Conservation (phyloP, 2,329 filamentous ascomycete genomes). For the Chrysosporium queenslandicum region DNA sequence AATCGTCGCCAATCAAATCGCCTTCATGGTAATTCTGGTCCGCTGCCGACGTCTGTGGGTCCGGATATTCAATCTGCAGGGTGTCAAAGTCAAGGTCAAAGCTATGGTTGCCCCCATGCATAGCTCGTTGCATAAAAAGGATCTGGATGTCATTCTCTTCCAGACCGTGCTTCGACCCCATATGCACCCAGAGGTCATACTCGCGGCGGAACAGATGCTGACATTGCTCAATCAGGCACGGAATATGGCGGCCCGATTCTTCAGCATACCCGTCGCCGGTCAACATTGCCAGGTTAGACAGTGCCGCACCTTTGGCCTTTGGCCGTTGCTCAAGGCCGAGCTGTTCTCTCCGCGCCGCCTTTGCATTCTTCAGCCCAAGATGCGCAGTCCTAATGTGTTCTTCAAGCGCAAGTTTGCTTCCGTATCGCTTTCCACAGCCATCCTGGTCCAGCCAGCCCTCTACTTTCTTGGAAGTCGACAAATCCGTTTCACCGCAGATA, state of each 20-base stretch:
- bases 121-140: conserved; percentile 33
- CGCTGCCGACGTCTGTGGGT: not conserved
- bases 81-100: conserved; percentile 14
- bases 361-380: conserved; percentile 48
- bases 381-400: conserved; percentile 79
- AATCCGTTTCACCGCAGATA: conserved; percentile 62
- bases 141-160: conserved; percentile 33
- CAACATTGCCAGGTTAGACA: conserved; percentile 39
- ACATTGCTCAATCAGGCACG: conserved; percentile 44
- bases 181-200: conserved; percentile 49
- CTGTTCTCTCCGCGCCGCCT: conserved; percentile 31
- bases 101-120: conserved; percentile 25
- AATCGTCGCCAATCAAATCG: not conserved
- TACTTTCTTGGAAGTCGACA: conserved; percentile 49
- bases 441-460: conserved; percentile 53
- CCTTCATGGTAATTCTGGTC: not conserved
- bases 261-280: conserved; percentile 48
- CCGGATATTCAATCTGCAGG: not conserved
- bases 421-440: conserved; percentile 66
- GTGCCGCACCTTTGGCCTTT: conserved; percentile 14
- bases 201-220: conserved; percentile 47
- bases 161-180: conserved; percentile 38
- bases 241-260: conserved; percentile 41
- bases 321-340: conserved; percentile 17
- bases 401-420: conserved; percentile 66